Evolutionary conservation across 176 grass and related monocot species (phyloP), one percentile per base, ranked within the genome.

Genomic region (Lolium multiflorum): DNA sequence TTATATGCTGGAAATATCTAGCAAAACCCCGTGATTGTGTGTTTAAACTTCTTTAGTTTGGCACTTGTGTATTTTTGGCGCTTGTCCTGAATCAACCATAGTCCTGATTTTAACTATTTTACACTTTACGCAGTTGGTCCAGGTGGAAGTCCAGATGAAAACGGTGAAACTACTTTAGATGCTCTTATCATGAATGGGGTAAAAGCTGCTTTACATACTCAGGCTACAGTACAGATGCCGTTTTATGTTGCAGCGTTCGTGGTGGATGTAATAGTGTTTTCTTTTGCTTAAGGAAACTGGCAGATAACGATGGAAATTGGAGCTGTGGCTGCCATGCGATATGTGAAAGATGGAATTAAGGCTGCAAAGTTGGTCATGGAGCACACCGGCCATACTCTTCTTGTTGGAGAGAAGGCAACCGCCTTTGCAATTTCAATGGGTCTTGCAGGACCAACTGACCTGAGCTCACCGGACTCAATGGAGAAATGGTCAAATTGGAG

Each of bases 111-210:
- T 61, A 39, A 67, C 10, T 61, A 17, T 39, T 57, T 81, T 86
- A 62, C 25, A 17, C 43, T 31, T 80, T 65, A 31, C 39, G 14
- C 81, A 98, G 96, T 98, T 87, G 96, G 92, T 77, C 96, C 93
- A 49, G 90, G 96, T 84, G 96, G 96, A 58, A 94, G 96, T 84
- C 93, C 93, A 62, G 96, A 98, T 67, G 96, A 96, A 78, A 92
- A 96, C 5, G 92, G 93, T 37, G 93, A 98, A 94, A 98, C 96
- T 52, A 98, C 96, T 77, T 84, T 98, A 86, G 96, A 98, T 91
- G 96, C 92, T 84, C 96, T 98, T 81, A 93, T 96, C 81, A 98
- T 98, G 96, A 88, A 96, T 84, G 96, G 92, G 93, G 93, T 98
- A 94, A 92, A 48, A 89, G 11, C 46, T 85, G 13, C 35, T 82